Percentiles rank a stretch among this genome's conserved stretches.
phyloP scores from a whole-genome alignment of 2,329 filamentous ascomycete genomes.

The Penicillium polonicum region DNA sequence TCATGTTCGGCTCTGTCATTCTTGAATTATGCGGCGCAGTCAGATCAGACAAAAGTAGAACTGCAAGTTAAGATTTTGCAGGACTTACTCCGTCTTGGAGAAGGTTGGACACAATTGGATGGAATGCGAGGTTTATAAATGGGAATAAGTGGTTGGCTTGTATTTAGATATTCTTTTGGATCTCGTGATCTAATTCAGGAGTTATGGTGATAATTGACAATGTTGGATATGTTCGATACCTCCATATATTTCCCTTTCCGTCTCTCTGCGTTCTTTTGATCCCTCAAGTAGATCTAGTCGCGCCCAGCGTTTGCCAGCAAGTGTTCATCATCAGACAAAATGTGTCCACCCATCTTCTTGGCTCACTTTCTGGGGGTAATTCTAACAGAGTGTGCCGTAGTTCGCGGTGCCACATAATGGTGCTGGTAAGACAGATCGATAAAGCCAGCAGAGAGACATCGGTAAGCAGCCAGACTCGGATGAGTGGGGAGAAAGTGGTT shows the following conservation, averaged over 20 bases:
- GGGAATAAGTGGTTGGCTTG: neutral
- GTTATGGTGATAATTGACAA: neutral
- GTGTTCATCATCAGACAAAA: neutral
- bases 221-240: neutral
- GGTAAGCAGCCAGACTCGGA: neutral
- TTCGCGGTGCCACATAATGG: neutral
- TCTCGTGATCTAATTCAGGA: neutral
- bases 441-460: neutral
- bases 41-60: neutral
- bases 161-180: neutral
- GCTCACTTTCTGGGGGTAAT: neutral
- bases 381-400: neutral
- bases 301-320: neutral
- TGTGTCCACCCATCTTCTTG: neutral
- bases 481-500: no score
- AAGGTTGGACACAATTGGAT: neutral
- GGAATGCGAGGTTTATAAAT: neutral
- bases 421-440: neutral
- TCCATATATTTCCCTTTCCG: neutral
- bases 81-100: neutral
- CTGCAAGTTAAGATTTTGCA: neutral
- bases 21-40: neutral
- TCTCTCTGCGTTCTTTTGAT: neutral
- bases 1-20: constrained; percentile 4
- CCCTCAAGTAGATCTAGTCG: neutral